A percentile compares a stretch with the other conserved stretches of the same genome.
phyloP scores from a whole-genome alignment of 305 asterid genomes.

The Rubia balearica region DNA sequence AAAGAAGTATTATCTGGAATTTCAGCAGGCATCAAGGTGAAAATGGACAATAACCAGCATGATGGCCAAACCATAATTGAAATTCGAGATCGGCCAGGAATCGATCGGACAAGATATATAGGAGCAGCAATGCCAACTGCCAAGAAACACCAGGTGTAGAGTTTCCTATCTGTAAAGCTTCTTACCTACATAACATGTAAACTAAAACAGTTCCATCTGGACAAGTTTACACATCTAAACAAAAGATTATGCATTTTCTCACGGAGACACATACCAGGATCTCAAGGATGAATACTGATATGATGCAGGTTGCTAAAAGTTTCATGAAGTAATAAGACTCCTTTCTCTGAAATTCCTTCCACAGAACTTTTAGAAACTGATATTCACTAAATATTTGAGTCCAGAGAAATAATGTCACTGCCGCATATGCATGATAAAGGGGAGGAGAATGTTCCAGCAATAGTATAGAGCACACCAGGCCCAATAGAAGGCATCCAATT shows the following conservation, averaged over 20 bases:
- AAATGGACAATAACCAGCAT: constrained; percentile 72
- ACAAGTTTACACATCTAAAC: constrained; percentile 14
- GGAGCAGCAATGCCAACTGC: constrained; percentile 59
- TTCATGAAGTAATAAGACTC: constrained; percentile 41
- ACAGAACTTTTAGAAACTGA: constrained; percentile 58
- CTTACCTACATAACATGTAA: constrained; percentile 53
- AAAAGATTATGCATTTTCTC: constrained; percentile 12
- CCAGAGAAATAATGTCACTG: constrained; percentile 85
- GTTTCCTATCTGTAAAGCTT: constrained; percentile 80
- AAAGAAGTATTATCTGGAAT: constrained; percentile 86
- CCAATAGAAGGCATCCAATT: constrained; percentile 57
- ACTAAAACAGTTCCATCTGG: constrained; percentile 10
- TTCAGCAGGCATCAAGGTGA: constrained; percentile 97
- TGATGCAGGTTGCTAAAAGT: constrained; percentile 36
- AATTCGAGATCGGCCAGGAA: constrained; percentile 45
- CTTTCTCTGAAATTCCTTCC: constrained; percentile 42
- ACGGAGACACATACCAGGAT: constrained; percentile 53
- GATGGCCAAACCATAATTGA: constrained; percentile 62
- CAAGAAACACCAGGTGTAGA: constrained; percentile 87
- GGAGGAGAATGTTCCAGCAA: constrained; percentile 81
- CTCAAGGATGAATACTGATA: constrained; percentile 73
- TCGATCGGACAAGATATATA: constrained; percentile 46
- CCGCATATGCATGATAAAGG: constrained; percentile 83
- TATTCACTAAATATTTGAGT: constrained; percentile 70
- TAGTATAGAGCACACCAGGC: constrained; percentile 44